Conservation (phyloP, 169 alveolate genomes). For the Besnoitia besnoiti region DNA sequence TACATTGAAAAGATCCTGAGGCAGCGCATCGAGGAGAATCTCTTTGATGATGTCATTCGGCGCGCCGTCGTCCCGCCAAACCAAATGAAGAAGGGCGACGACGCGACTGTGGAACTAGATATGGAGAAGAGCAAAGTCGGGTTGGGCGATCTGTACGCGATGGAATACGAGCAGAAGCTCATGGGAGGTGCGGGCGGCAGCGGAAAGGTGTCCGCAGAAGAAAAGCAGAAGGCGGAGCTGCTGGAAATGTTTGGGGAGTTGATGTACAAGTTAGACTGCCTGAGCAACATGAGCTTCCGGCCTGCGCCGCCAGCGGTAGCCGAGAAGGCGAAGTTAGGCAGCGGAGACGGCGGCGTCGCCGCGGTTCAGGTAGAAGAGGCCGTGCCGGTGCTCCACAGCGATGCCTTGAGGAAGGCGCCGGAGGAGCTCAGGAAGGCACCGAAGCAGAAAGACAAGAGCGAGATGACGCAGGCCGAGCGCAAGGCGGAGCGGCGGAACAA, state of each 20-base stretch:
- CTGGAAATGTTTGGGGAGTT: conserved; percentile 48
- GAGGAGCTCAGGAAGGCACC: conserved; percentile 11
- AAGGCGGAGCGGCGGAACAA: conserved; percentile 35
- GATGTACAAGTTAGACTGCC: conserved; percentile 54
- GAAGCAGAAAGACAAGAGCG: conserved; percentile 33
- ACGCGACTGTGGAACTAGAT: conserved; percentile 43
- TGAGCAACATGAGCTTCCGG: conserved; percentile 38
- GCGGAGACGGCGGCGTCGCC: conserved; percentile 41
- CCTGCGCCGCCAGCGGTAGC: conserved; percentile 60
- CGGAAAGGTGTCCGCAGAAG: conserved; percentile 17
- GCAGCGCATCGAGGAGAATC: conserved; percentile 40
- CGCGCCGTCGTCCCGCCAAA: conserved; percentile 17
- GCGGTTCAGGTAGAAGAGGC: conserved; percentile 62
- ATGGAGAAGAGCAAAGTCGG: conserved; percentile 52
- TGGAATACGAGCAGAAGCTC: conserved; percentile 40
- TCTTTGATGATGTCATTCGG: conserved; percentile 55
- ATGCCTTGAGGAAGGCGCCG: conserved; percentile 38
- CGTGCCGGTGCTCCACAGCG: conserved; percentile 40
- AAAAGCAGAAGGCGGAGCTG: conserved; percentile 52
- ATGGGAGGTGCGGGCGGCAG: background rate
- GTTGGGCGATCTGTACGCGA: conserved; percentile 52
- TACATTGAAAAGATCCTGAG: conserved; percentile 38
- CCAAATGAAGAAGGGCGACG: background rate
- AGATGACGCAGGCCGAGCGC: conserved; percentile 53
- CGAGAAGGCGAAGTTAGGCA: background rate